Evolutionary conservation across 371 early-diverging fungal species (phyloP).

Genomic region (Mucor velutinosus): DNA sequence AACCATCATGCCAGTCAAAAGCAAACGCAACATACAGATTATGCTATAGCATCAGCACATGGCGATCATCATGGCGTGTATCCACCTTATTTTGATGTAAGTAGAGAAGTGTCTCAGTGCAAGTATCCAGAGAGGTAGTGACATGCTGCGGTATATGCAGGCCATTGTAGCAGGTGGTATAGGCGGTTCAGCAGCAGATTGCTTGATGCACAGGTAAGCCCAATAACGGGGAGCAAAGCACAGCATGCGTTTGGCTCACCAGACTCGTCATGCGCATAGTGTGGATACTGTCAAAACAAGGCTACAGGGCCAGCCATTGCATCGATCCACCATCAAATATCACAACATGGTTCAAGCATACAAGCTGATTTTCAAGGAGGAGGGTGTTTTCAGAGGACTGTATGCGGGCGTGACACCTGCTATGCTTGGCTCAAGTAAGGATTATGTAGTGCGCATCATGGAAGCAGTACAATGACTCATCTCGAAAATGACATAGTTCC

Average conservation of each 20-base stretch:
- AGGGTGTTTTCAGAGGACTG: slow-evolving; percentile 71
- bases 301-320: slow-evolving; percentile 63
- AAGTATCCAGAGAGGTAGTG: slow-evolving; percentile 1
- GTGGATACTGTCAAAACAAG: slow-evolving; percentile 84
- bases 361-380: slow-evolving; percentile 64
- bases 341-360: slow-evolving; percentile 71
- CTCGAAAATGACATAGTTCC: slow-evolving; percentile 43
- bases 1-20: slow-evolving; percentile 3
- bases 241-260: background rate
- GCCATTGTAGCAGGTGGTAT: slow-evolving; percentile 71
- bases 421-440: slow-evolving; percentile 71
- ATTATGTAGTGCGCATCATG: slow-evolving; percentile 35
- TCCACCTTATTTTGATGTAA: slow-evolving; percentile 55
- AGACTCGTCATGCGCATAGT: slow-evolving; percentile 25
- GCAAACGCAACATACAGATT: slow-evolving; percentile 6
- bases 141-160: slow-evolving; percentile 26
- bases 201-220: slow-evolving; percentile 71
- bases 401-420: slow-evolving; percentile 78
- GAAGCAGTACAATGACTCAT: slow-evolving; percentile 59
- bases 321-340: slow-evolving; percentile 37
- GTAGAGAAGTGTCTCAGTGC: background rate
- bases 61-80: slow-evolving; percentile 29
- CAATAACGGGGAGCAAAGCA: background rate
- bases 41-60: slow-evolving; percentile 32
- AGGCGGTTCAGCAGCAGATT: slow-evolving; percentile 74